Base-by-base conservation (phyloP, 75 land plant genomes). In the Selaginella moellendorffii region DNA sequence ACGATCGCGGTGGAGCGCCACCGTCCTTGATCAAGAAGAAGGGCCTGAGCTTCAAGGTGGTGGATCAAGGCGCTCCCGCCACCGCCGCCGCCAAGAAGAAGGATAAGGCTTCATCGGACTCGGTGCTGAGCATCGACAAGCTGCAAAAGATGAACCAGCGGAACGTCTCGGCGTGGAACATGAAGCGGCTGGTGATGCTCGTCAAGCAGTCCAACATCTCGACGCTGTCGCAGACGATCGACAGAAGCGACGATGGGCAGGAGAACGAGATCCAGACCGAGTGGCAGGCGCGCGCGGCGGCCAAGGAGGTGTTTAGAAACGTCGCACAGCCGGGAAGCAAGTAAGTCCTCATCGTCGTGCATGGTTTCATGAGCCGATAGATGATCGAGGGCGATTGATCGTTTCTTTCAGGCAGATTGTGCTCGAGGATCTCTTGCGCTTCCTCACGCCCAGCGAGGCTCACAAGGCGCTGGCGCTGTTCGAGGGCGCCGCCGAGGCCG, bases 111-210 rank as follows among this genome's bases (percentile, higher is more conserved):
- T 26, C 25, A 23, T 51, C 24, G 52, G 21, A 52, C 10, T 28
- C 59, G 53, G 59, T 68, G 1, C 78, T 91, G 27, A 87, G 82
- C 70, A 73, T 91, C 26, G 77, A 67, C n/a, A 74, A 83, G 67
- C 65, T 90, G 67, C 83, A 81, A 30, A 74, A 76, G 68, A 65
- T 91, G 77, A 82, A 82, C 54, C 77, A 65, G 64, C 82, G 76
- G 52, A 91, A 87, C 46, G 82, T 91, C 8, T 79, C 97, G 8
- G 88, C 88, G 46, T 91, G 83, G 86, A 81, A 84, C 25, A 91
- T 91, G 93, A 87, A 84, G 76, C 68, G 78, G 52, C 56, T 91
- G 54, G 75, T 85, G 65, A 83, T 80, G 63, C 72, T 80, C 27
- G 73, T 90, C 5, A 60, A 76, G 30, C 74, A 68, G 61, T 76